Evolutionary conservation across 1,284 basidiomycete species (phyloP).

Genomic region (Baeospora myosura): DNA sequence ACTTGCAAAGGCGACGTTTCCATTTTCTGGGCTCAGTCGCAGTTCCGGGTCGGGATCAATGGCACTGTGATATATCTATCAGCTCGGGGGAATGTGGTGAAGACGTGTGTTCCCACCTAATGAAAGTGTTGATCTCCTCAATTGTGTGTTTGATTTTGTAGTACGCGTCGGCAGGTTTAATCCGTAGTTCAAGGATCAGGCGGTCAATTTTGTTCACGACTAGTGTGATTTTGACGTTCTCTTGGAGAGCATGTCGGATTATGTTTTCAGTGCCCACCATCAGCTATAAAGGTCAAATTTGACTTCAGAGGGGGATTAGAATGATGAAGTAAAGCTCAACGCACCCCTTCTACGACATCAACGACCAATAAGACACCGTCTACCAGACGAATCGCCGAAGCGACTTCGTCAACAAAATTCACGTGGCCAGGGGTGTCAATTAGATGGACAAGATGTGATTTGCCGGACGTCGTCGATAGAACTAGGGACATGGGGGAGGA

Average conservation of each 20-base stretch:
- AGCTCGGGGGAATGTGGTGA: neutral
- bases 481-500: slow-evolving; percentile 95
- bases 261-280: slow-evolving; percentile 88
- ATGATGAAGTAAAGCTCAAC: slow-evolving; percentile 19
- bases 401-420: slow-evolving; percentile 97
- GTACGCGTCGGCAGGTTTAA: slow-evolving; percentile 94
- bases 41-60: slow-evolving; percentile 85
- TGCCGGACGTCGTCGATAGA: slow-evolving; percentile 80
- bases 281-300: slow-evolving; percentile 37
- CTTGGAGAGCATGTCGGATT: slow-evolving; percentile 82
- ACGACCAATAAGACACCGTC: slow-evolving; percentile 94
- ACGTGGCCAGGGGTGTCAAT: slow-evolving; percentile 98
- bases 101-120: slow-evolving; percentile 50
- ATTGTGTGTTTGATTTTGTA: slow-evolving; percentile 99
- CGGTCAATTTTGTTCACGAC: slow-evolving; percentile 98
- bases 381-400: slow-evolving; percentile 78
- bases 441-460: slow-evolving; percentile 89
- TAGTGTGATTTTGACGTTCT: slow-evolving; percentile 85
- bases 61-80: slow-evolving; percentile 39
- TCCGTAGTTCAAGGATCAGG: slow-evolving; percentile 90
- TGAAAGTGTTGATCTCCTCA: slow-evolving; percentile 95
- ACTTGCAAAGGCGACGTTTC: slow-evolving; percentile 96
- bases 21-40: slow-evolving; percentile 87
- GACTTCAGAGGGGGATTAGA: slow-evolving; percentile 10
- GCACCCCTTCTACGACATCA: slow-evolving; percentile 90